Conservation (phyloP, 768 basidiomycete genomes). For the Melanogaster broomeanus region DNA sequence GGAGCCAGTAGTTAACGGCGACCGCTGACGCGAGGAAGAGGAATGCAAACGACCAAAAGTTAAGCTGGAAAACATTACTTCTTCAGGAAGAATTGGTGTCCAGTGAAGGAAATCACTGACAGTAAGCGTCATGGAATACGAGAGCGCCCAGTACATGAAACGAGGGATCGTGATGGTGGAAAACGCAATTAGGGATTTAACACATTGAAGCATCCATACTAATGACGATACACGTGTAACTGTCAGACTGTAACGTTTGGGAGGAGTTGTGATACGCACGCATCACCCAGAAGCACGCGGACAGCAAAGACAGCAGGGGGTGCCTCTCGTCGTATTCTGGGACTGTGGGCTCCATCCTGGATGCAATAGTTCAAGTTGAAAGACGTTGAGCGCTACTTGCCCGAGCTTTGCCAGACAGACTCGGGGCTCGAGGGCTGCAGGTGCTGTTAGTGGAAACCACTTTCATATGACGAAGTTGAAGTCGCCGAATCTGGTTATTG, state of each 20-base stretch:
- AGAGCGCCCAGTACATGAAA: constrained; percentile 74
- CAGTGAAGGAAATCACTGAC: constrained; percentile 41
- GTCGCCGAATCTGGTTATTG: background rate
- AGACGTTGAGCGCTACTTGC: background rate
- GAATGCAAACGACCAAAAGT: constrained; percentile 88
- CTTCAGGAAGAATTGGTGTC: background rate
- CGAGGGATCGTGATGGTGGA: constrained; percentile 82
- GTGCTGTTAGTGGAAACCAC: background rate
- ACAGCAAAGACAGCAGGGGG: constrained; percentile 73
- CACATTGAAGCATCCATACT: constrained; percentile 87
- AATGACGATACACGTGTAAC: constrained; percentile 4
- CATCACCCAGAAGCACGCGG: constrained; percentile 84
- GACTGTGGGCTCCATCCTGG: constrained; percentile 27
- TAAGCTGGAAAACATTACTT: constrained; percentile 52
- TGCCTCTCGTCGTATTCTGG: constrained; percentile 48
- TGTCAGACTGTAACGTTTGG: constrained; percentile 1
- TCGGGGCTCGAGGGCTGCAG: background rate
- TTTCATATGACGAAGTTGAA: constrained; percentile 7
- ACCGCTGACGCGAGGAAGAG: constrained; percentile 69
- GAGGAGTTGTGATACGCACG: constrained; percentile 46
- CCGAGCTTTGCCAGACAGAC: background rate
- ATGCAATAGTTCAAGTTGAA: background rate
- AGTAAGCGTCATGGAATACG: constrained; percentile 88
- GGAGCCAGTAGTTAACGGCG: constrained; percentile 81
- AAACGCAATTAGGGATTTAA: constrained; percentile 71